Evolutionary conservation across 2,329 filamentous ascomycete species (phyloP).

Genomic region (Pestalotiopsis sp.): DNA sequence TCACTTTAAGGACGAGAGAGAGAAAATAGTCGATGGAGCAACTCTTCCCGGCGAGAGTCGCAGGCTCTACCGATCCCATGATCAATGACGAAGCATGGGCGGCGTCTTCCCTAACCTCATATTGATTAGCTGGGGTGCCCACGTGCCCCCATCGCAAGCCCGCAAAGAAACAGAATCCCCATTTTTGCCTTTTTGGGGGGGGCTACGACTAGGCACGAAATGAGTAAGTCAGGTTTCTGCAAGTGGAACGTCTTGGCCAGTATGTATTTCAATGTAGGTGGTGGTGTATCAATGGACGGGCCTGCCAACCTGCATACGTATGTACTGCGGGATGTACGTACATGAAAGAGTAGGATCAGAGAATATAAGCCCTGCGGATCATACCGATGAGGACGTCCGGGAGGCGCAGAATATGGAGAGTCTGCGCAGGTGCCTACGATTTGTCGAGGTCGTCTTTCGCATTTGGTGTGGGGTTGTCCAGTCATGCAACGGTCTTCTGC

Average conservation of each 20-base stretch:
- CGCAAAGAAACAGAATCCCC: background rate
- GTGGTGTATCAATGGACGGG: too few relatives aligned
- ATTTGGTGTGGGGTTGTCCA: too few relatives aligned
- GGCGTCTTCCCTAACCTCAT: constrained; percentile 2
- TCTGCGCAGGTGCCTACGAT: too few relatives aligned
- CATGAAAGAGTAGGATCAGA: too few relatives aligned
- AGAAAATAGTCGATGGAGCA: background rate
- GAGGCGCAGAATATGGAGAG: too few relatives aligned
- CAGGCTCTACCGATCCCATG: constrained; percentile 11
- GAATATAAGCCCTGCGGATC: too few relatives aligned
- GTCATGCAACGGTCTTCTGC: too few relatives aligned
- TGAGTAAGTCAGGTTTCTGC: background rate
- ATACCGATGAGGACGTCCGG: too few relatives aligned
- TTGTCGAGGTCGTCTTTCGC: too few relatives aligned
- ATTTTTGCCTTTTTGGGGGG: background rate
- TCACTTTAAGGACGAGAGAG: background rate
- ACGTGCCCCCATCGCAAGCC: constrained; percentile 6
- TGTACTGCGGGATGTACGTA: too few relatives aligned
- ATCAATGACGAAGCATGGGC: background rate
- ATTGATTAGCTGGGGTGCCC: constrained; percentile 1
- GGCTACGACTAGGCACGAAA: background rate
- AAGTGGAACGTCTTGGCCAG: background rate
- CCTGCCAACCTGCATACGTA: too few relatives aligned
- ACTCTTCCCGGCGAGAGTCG: background rate
- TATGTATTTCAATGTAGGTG: background rate